A percentile compares a stretch with the other conserved stretches of the same genome.
These are phyloP conservation scores for Botrytis squamosa DNA, from an alignment of 2,329 filamentous ascomycete species.

Conservation along the genomic window DNA sequence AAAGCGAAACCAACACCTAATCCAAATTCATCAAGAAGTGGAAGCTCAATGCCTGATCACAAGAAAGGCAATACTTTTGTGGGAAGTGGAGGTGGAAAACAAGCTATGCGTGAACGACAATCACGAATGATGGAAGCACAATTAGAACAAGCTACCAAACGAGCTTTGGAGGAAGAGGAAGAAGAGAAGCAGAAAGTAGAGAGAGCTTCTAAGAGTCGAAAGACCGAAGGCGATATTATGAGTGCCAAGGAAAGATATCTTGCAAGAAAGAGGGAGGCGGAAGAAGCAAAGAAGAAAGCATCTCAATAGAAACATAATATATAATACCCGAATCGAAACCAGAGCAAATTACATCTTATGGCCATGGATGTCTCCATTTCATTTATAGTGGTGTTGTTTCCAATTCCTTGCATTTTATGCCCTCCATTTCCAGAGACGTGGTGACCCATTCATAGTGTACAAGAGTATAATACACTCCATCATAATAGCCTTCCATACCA, in stretches of 20 bases:
- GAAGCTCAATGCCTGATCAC: slow-evolving; percentile 30
- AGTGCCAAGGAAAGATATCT: slow-evolving; percentile 79
- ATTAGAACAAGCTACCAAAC: slow-evolving; percentile 69
- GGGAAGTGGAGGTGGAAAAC: slow-evolving; percentile 51
- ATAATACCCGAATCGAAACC: neutral
- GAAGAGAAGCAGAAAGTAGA: slow-evolving; percentile 62
- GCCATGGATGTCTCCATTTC: neutral
- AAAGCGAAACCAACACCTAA: slow-evolving; percentile 54
- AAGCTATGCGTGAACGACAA: slow-evolving; percentile 72
- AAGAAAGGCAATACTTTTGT: slow-evolving; percentile 41
- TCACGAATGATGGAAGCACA: slow-evolving; percentile 77
- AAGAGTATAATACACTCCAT: slow-evolving; percentile 18
- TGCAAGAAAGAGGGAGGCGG: slow-evolving; percentile 71
- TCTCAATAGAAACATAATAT: neutral
- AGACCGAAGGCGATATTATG: slow-evolving; percentile 73
- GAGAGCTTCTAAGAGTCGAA: slow-evolving; percentile 69
- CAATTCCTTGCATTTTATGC: neutral
- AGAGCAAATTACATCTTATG: neutral
- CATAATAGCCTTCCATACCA: neutral
- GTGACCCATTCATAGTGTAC: slow-evolving; percentile 15
- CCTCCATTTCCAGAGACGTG: neutral
- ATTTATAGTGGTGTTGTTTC: slow-evolving; percentile 12
- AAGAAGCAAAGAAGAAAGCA: slow-evolving; percentile 61
- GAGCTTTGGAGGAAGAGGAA: slow-evolving; percentile 67
- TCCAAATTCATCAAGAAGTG: slow-evolving; percentile 25